phyloP scores from a whole-genome alignment of 805 yeast species.

The Middelhovenomyces tepae region DNA sequence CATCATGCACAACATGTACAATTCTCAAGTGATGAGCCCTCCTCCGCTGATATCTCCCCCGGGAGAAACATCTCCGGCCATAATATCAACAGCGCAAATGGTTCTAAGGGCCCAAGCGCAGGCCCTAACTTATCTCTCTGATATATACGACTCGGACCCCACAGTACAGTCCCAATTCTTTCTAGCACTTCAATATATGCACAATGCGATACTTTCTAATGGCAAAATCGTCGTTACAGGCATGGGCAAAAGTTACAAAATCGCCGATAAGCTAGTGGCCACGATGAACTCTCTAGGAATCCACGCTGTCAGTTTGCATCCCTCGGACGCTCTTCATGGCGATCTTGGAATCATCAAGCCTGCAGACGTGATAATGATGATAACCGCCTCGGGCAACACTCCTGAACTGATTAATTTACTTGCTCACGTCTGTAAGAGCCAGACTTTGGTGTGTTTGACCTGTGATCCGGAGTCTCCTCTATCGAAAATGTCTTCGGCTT shows the following conservation, averaged over 20 bases:
- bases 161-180: constrained; percentile 23
- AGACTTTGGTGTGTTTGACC: constrained; percentile 56
- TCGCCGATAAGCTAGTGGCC: constrained; percentile 70
- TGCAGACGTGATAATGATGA: constrained; percentile 50
- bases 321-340: constrained; percentile 85
- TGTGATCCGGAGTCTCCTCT: constrained; percentile 50
- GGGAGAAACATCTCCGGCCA: constrained; percentile 47
- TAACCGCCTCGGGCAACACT: constrained; percentile 77
- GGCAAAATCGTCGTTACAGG: constrained; percentile 76
- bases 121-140: constrained; percentile 26
- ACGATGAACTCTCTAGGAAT: constrained; percentile 74
- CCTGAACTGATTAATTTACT: constrained; percentile 56
- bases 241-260: constrained; percentile 76
- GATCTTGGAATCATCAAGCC: constrained; percentile 66
- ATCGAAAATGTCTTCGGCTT: constrained; percentile 41
- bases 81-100: constrained; percentile 31
- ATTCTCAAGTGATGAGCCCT: too few relatives aligned
- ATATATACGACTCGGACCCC: constrained; percentile 18
- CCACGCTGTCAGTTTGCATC: constrained; percentile 61
- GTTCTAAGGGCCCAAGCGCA: constrained; percentile 30
- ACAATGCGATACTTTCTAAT: constrained; percentile 35
- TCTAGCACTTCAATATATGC: constrained; percentile 25
- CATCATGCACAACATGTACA: too few relatives aligned
- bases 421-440: constrained; percentile 45
- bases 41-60: constrained; percentile 34